Conservation (phyloP, 1,284 basidiomycete species). For the Anthracocystis setariae region DNA sequence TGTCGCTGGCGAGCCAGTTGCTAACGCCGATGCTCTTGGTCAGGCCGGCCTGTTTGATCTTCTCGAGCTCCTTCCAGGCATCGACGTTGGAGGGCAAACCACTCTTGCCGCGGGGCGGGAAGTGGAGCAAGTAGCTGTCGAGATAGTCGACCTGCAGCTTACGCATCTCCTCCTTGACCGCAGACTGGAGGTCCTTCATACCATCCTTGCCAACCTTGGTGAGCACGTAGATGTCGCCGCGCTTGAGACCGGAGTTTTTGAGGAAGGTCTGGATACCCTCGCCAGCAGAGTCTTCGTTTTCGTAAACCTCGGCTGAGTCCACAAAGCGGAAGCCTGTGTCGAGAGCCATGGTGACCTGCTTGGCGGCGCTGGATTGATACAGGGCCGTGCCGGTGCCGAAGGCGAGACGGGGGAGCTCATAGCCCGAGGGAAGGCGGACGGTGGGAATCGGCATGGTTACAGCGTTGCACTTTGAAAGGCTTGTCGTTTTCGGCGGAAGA, state of each 20-base stretch:
- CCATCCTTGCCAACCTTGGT: constrained; percentile 41
- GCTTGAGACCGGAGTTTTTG: constrained; percentile 22
- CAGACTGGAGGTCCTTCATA: constrained; percentile 32
- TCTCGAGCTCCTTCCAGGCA: constrained; percentile 53
- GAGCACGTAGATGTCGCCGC: constrained; percentile 40
- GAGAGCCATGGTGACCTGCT: constrained; percentile 45
- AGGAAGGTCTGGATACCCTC: constrained; percentile 38
- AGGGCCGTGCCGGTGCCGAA: constrained; percentile 52
- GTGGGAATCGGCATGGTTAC: constrained; percentile 32
- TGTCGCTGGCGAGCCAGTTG: constrained; percentile 54
- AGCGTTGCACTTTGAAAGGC: no score
- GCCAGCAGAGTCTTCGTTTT: constrained; percentile 42
- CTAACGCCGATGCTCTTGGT: constrained; percentile 52
- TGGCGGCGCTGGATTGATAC: constrained; percentile 25
- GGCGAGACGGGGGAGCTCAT: constrained; percentile 47
- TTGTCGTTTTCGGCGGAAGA: no score
- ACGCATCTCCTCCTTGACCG: constrained; percentile 35
- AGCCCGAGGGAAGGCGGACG: constrained; percentile 34
- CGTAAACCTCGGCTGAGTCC: constrained; percentile 51
- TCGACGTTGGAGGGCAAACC: constrained; percentile 51
- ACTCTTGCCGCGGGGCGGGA: constrained; percentile 52
- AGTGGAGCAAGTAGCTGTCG: constrained; percentile 51
- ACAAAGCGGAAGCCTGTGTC: constrained; percentile 45
- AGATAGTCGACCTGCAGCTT: constrained; percentile 43
- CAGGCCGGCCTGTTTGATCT: constrained; percentile 47